Conservation (phyloP, 306 rosid genomes). For the Chamaecrista fasciculata region DNA sequence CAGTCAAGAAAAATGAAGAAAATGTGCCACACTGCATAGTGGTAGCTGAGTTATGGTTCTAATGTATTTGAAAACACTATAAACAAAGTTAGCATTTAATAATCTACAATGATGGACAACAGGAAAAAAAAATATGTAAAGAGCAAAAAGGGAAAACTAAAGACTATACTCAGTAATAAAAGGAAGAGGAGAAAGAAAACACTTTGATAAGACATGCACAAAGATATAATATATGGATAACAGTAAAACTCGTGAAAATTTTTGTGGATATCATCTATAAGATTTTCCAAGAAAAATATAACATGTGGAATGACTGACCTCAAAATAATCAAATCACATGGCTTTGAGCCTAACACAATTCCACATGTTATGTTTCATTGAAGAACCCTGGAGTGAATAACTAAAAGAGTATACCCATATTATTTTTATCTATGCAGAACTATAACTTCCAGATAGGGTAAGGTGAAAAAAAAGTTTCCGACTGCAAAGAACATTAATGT, state of each 20-base stretch:
- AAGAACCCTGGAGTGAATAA: background rate
- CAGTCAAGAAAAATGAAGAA: constrained; percentile 27
- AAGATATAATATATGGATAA: background rate
- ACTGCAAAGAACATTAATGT: background rate
- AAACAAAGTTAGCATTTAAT: background rate
- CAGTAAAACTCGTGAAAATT: too few relatives aligned
- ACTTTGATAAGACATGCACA: background rate
- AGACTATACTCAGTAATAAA: too few relatives aligned
- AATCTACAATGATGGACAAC: background rate
- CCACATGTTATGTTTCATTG: background rate
- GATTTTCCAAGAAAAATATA: background rate
- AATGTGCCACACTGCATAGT: background rate
- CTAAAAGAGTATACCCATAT: background rate
- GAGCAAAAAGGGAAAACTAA: background rate
- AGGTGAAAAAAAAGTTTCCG: background rate
- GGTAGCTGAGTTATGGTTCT: background rate
- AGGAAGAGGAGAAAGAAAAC: background rate
- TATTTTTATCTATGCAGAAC: background rate
- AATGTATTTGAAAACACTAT: background rate
- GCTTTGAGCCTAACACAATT: background rate
- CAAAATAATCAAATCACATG: background rate
- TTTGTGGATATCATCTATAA: too few relatives aligned
- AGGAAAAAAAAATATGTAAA: background rate
- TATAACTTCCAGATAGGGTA: background rate
- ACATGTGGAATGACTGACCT: background rate